Percentiles rank a stretch among this genome's conserved stretches.
These are phyloP conservation scores for Neurospora tetrasperma DNA, from an alignment of 495 filamentous ascomycete species.

Conservation along the genomic window DNA sequence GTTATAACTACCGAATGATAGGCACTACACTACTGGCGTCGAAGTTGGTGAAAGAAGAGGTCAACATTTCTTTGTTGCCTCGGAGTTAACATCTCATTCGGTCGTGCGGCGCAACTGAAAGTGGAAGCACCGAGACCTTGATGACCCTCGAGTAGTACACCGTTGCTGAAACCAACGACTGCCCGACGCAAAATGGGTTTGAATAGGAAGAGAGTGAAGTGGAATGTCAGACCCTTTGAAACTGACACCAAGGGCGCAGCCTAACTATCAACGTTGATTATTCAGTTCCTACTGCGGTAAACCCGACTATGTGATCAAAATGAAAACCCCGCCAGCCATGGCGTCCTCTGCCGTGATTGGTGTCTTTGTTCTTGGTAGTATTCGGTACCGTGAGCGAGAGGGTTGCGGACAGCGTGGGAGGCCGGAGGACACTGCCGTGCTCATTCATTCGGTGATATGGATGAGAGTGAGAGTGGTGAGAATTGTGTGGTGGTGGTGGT, in stretches of 20 bases:
- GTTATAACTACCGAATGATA: neutral
- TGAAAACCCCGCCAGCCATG: conserved; percentile 10
- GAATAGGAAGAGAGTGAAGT: neutral
- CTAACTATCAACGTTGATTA: neutral
- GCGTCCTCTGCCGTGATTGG: conserved; percentile 14
- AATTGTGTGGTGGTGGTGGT: neutral
- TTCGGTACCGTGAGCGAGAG: neutral
- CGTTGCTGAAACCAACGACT: neutral
- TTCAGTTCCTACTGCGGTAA: conserved; percentile 12
- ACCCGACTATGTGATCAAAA: conserved; percentile 22
- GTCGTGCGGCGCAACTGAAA: neutral
- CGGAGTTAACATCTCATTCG: neutral
- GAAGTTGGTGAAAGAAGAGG: neutral
- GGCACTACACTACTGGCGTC: neutral
- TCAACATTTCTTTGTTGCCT: neutral
- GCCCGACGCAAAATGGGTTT: neutral
- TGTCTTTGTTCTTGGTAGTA: neutral
- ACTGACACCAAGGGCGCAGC: neutral
- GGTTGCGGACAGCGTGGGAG: neutral
- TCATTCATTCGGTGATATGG: neutral
- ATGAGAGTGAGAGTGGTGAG: neutral
- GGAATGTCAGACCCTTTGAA: neutral
- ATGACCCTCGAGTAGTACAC: neutral
- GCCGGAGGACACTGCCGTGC: neutral
- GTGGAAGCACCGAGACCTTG: neutral